A percentile compares a stretch with the other conserved stretches of the same genome.
Conservation (phyloP, 208 protist species). For the Leishmania arabica region DNA sequence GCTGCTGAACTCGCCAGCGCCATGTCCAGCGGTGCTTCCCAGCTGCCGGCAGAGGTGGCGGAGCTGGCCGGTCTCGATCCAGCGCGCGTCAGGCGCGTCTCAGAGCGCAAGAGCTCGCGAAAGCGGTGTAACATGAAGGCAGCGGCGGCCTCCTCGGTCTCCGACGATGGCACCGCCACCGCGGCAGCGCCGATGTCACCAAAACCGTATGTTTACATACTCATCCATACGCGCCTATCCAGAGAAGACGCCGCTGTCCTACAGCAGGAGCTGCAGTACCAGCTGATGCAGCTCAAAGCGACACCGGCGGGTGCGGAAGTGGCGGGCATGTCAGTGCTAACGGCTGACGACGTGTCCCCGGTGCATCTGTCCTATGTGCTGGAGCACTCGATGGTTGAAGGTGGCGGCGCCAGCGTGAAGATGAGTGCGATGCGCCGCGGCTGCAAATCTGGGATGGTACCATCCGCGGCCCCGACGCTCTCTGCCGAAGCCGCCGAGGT, state of each 20-base stretch:
- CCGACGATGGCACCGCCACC: not conserved
- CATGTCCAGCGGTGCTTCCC: constrained; percentile 8
- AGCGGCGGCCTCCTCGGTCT: not conserved
- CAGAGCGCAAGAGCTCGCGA: not conserved
- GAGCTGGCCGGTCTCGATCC: constrained; percentile 10
- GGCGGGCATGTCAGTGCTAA: constrained; percentile 22
- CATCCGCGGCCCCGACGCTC: not conserved
- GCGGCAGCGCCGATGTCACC: not conserved
- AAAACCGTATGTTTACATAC: constrained; percentile 15
- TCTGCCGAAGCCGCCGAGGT: constrained; percentile 15
- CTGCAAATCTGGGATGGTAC: not conserved
- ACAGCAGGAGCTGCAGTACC: constrained; percentile 28
- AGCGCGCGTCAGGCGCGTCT: not conserved
- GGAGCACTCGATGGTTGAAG: constrained; percentile 3
- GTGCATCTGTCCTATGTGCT: constrained; percentile 25
- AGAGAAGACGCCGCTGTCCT: constrained; percentile 26
- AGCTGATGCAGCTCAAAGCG: constrained; percentile 15
- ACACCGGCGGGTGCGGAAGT: constrained; percentile 23
- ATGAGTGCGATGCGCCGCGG: not conserved
- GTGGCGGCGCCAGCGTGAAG: not conserved
- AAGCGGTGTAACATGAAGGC: not conserved
- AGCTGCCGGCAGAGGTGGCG: constrained; percentile 15
- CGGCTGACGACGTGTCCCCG: constrained; percentile 21
- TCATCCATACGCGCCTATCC: constrained; percentile 30
- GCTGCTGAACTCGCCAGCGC: constrained; percentile 17